Conservation (phyloP, 495 filamentous ascomycete genomes). For the Elasticomyces elasticus region DNA sequence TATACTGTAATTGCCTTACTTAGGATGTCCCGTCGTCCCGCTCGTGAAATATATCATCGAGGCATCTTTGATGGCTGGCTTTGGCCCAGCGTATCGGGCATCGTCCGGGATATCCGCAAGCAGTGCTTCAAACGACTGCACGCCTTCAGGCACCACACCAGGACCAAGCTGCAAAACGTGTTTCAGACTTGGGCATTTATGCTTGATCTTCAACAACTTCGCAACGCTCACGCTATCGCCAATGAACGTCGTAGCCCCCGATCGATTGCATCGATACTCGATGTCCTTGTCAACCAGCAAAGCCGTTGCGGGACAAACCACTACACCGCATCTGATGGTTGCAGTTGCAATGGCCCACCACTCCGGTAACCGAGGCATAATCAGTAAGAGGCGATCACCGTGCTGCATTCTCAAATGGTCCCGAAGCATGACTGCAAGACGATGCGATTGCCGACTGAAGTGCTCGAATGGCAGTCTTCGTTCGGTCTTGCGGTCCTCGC, state of each 20-base stretch:
- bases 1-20: no score
- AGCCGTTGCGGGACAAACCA: slow-evolving; percentile 20
- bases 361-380: slow-evolving; percentile 16
- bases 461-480: slow-evolving; percentile 14
- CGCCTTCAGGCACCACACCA: slow-evolving; percentile 1
- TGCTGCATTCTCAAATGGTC: slow-evolving; percentile 1
- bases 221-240: slow-evolving; percentile 11
- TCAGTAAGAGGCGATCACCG: slow-evolving; percentile 17
- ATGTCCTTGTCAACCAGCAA: slow-evolving; percentile 21
- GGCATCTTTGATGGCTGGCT: slow-evolving; percentile 6
- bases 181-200: slow-evolving; percentile 14
- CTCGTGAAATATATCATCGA: slow-evolving; percentile 20
- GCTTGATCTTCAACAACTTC: slow-evolving; percentile 11
- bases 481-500: background rate
- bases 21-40: slow-evolving; percentile 20
- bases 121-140: background rate
- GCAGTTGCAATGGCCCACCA: slow-evolving; percentile 23
- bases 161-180: slow-evolving; percentile 15
- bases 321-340: slow-evolving; percentile 11
- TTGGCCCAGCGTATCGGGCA: slow-evolving; percentile 7
- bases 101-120: slow-evolving; percentile 5
- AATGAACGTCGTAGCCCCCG: slow-evolving; percentile 15
- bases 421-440: slow-evolving; percentile 10
- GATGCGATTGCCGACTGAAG: slow-evolving; percentile 18
- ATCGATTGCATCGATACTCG: slow-evolving; percentile 15